A percentile compares a stretch with the other conserved stretches of the same genome.
Conservation (phyloP, 306 rosid genomes). For the Quercus robur region DNA sequence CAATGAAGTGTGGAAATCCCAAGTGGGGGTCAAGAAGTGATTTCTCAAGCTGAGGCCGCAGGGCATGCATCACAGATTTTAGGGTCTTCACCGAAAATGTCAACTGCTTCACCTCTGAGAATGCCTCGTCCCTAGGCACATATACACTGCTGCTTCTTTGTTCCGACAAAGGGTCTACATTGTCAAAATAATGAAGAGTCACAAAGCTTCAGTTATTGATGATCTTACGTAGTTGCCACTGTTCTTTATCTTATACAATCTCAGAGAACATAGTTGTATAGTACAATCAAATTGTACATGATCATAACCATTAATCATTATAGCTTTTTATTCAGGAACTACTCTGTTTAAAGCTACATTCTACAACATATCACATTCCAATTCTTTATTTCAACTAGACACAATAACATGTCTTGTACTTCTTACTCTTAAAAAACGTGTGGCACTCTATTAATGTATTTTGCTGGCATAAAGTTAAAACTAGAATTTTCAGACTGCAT, state of each 20-base stretch:
- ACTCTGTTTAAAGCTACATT: too few relatives aligned
- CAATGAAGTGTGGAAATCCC: conserved; percentile 33
- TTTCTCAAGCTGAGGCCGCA: conserved; percentile 23
- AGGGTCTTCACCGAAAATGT: conserved; percentile 16
- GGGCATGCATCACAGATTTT: conserved; percentile 20
- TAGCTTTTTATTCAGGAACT: too few relatives aligned
- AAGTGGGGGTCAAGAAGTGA: conserved; percentile 14
- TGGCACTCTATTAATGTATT: too few relatives aligned
- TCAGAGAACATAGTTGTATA: not conserved
- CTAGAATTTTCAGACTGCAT: not conserved
- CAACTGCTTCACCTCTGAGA: conserved; percentile 32
- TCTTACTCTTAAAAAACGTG: too few relatives aligned
- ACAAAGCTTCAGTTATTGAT: not conserved
- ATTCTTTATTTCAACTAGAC: too few relatives aligned
- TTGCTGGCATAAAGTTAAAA: not conserved
- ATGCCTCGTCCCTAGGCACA: conserved; percentile 47
- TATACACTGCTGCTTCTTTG: conserved; percentile 24
- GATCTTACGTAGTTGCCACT: too few relatives aligned
- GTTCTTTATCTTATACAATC: not conserved
- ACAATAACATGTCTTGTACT: too few relatives aligned
- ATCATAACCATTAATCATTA: too few relatives aligned
- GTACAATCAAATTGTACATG: not conserved
- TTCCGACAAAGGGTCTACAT: conserved; percentile 37
- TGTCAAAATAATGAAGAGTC: not conserved
- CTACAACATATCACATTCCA: too few relatives aligned